Conservation (phyloP, 73 alveolate genomes). For the Paramecium bursaria region DNA sequence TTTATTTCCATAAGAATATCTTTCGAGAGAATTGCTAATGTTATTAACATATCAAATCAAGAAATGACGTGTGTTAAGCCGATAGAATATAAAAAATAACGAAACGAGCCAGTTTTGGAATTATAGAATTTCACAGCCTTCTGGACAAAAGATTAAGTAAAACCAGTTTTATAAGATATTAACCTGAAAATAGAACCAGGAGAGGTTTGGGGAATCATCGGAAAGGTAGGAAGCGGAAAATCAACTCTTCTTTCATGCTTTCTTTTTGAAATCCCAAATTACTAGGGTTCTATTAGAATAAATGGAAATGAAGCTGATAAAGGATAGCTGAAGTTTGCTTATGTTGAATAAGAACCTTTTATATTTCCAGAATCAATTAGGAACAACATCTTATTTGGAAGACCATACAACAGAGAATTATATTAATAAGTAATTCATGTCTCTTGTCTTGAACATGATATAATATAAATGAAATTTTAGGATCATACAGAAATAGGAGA, state of each 20-base stretch:
- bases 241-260: constrained; percentile 79
- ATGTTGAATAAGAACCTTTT: constrained; percentile 93
- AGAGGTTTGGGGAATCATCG: constrained; percentile 89
- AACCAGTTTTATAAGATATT: constrained; percentile 73
- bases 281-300: constrained; percentile 20
- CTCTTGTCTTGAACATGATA: constrained; percentile 88
- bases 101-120: not conserved
- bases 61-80: not conserved
- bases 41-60: constrained; percentile 12
- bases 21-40: constrained; percentile 33
- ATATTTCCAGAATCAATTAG: constrained; percentile 88
- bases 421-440: constrained; percentile 81
- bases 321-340: constrained; percentile 47
- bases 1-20: not conserved
- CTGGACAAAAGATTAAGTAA: constrained; percentile 24
- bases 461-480: constrained; percentile 81
- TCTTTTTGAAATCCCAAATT: constrained; percentile 77
- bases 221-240: constrained; percentile 93
- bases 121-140: constrained; percentile 21
- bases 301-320: constrained; percentile 47
- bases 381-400: constrained; percentile 91
- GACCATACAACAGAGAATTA: constrained; percentile 77
- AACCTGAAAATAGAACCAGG: constrained; percentile 84
- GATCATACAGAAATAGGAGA: constrained; percentile 95
- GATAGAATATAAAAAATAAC: not conserved